Base-by-base conservation (phyloP, 2,329 filamentous ascomycete genomes). In the Akanthomyces uredinophilus region DNA sequence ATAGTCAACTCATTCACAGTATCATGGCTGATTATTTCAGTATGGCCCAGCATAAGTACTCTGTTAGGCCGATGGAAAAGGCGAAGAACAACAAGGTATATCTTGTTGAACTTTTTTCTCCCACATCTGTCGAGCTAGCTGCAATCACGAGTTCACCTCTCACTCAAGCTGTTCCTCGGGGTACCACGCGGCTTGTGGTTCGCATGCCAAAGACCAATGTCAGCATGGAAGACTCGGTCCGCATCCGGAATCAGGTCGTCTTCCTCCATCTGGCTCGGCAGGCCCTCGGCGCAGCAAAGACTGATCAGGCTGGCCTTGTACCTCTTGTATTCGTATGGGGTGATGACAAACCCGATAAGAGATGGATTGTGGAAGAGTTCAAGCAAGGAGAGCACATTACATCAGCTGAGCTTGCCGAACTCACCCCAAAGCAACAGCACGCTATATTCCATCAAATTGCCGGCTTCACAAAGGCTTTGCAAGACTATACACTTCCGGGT, bases 281-380 rank as follows among this genome's bases (percentile, higher is more conserved):
- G 11, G 63, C 63, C 16, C 54, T 64, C 20, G 47, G 43, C 18
- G 13, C 46, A 14, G 14, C 14, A 39, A 18, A 39, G 16, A 22
- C 41, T 35, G 32, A 46, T 37, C 22, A 51, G 3, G 16, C 32
- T 8, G 6, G 39, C 3, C 22, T 63, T 11, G 41, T 22, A 16
- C 63, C 63, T 2, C 20, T 16, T 27, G 54, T 63, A 5, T 64
- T 44, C 32, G 60, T 27, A 37, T 62, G 63, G 63, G 46, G 27
- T 37, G 63, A 63, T n/a, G 11, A 20, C 14, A 54, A 55, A 37
- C 43, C 41, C 20, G 46, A 41, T 8, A 11, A 35, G 43, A 39
- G 50, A n/a, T 64, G 39, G 32, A 60, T 64, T 29, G 24, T 64
- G 8, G 49, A 64, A 55, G 63, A 64, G 60, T 64, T 50, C 41